Conservation (phyloP, 2,329 filamentous ascomycete species). For the Mycosphaerella sp. region DNA sequence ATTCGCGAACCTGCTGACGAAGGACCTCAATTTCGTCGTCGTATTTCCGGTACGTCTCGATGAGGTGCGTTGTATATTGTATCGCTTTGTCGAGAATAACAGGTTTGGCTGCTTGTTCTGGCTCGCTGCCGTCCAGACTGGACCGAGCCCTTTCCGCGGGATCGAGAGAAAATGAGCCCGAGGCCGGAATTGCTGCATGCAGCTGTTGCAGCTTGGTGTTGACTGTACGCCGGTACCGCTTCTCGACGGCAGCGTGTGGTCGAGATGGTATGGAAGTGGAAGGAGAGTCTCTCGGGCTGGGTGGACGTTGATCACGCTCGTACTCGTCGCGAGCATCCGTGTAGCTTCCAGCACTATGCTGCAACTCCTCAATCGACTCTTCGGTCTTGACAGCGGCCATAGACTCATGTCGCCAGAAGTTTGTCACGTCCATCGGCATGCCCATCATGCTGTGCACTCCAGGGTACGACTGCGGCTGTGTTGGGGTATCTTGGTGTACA, state of each 20-base stretch:
- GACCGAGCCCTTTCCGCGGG: conserved; percentile 3
- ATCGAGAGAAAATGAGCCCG: conserved; percentile 14
- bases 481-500: not conserved
- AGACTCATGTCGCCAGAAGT: not conserved
- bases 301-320: conserved; percentile 2
- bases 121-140: conserved; percentile 1
- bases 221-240: conserved; percentile 18
- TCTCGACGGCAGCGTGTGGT: conserved; percentile 20
- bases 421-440: not conserved
- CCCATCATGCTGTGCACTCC: not conserved
- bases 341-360: not conserved
- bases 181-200: conserved; percentile 15
- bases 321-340: not conserved
- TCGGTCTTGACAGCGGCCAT: not conserved
- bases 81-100: conserved; percentile 21
- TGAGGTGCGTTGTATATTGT: conserved; percentile 18
- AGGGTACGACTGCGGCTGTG: not conserved
- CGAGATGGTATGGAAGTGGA: conserved; percentile 8
- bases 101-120: conserved; percentile 17
- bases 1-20: conserved; percentile 14
- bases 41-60: conserved; percentile 18
- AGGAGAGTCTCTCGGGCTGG: conserved; percentile 5
- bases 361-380: not conserved
- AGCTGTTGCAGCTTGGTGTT: conserved; percentile 20
- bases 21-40: conserved; percentile 17